phyloP scores from a whole-genome alignment of 2,329 filamentous ascomycete genomes.

The Chrysosporium queenslandicum region DNA sequence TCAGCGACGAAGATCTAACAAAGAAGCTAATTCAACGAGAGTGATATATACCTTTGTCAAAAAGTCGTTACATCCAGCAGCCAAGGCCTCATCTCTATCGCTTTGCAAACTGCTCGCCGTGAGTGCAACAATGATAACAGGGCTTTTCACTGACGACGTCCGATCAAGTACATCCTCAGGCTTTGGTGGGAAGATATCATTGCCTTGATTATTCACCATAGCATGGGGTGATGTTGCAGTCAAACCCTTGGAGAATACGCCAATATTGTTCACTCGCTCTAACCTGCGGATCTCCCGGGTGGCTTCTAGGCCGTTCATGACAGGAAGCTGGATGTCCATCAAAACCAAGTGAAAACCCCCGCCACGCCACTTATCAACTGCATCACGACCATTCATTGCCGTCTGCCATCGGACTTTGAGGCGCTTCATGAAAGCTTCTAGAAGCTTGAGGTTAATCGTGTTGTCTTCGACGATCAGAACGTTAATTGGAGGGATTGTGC shows the following conservation, averaged over 20 bases:
- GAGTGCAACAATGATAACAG: slow-evolving; percentile 93
- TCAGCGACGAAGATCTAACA: slow-evolving; percentile 1
- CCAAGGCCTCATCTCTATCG: slow-evolving; percentile 86
- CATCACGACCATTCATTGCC: slow-evolving; percentile 90
- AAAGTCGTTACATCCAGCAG: slow-evolving; percentile 96
- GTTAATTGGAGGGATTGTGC: slow-evolving; percentile 86
- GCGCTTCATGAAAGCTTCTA: slow-evolving; percentile 92
- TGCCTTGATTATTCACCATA: slow-evolving; percentile 20
- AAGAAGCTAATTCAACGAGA: too few relatives aligned
- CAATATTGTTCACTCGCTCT: slow-evolving; percentile 83
- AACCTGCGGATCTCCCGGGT: slow-evolving; percentile 87
- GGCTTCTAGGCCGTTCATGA: slow-evolving; percentile 92
- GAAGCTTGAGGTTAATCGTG: slow-evolving; percentile 84
- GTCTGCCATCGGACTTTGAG: slow-evolving; percentile 94
- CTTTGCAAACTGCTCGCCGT: slow-evolving; percentile 91
- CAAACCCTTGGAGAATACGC: slow-evolving; percentile 68
- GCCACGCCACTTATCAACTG: slow-evolving; percentile 81
- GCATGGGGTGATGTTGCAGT: slow-evolving; percentile 43
- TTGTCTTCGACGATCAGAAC: slow-evolving; percentile 98
- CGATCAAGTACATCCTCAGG: slow-evolving; percentile 32
- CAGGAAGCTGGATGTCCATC: slow-evolving; percentile 96
- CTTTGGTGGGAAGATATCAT: slow-evolving; percentile 13
- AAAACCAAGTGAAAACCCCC: slow-evolving; percentile 93
- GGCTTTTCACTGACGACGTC: slow-evolving; percentile 69
- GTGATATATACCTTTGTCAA: slow-evolving; percentile 89